Base-by-base conservation (phyloP, 176 grass and related monocot species). In the Neostapfia colusana region DNA sequence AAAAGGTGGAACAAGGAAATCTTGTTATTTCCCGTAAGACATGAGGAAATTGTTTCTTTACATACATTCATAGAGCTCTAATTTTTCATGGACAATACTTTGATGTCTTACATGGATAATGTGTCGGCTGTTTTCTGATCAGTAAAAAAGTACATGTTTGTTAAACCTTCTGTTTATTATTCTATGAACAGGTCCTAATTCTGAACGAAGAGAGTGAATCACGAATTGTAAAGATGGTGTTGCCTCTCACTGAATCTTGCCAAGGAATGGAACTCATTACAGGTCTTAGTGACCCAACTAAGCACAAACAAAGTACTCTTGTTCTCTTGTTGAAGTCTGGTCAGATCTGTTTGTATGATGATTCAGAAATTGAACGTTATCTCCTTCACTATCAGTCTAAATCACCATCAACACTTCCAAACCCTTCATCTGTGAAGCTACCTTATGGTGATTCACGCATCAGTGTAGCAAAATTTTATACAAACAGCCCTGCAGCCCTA, bases 291-390 rank as follows among this genome's bases (percentile, higher is more conserved):
- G 81, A 91, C 81, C 86, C 82, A 75, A 99, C 84, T 67, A 99
- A 86, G 75, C 83, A 81, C 42, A 85, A 48, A 85, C 82, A 85
- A 85, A 90, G 39, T 92, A 63, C 48, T 82, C 89, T 99, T 59
- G 83, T 88, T 63, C 82, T 95, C 60, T 90, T 99, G 80, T 79
- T 92, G 81, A 95, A 92, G 85, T 95, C 95, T 64, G 89, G 95
- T 69, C 70, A 78, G 27, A 79, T 99, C 0, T 95, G 69, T 74
- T 86, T 99, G 73, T 94, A 86, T 34, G 89, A 99, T 85, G 91
- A 99, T 88, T 95, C 80, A 73, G 89, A 92, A 75, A 95, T 95
- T 65, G 89, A 92, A 74, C 82, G 70, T 4, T 95, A 90, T 65
- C 83, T 99, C 57, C 68, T 88, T 66, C 82, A 95, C 46, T 92